A percentile compares a stretch with the other conserved stretches of the same genome.
Evolutionary conservation across 2,329 filamentous ascomycete genomes (phyloP).

Genomic region (Arthrinium puccinioides): DNA sequence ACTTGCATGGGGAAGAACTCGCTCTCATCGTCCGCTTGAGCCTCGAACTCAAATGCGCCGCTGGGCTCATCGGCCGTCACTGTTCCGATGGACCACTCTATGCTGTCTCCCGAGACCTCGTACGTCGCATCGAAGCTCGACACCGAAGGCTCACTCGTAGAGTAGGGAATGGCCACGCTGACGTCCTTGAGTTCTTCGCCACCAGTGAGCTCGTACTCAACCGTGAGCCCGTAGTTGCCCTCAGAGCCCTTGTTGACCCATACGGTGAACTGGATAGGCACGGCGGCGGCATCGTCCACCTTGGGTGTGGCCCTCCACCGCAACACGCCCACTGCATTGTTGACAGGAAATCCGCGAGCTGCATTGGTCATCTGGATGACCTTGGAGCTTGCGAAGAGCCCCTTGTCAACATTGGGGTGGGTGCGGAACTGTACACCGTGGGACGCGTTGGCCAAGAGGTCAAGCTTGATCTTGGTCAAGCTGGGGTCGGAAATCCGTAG

Average conservation of each 20-base stretch:
- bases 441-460: slow-evolving; percentile 66
- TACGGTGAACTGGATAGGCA: slow-evolving; percentile 93
- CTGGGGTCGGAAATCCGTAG: slow-evolving; percentile 83
- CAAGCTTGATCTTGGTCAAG: slow-evolving; percentile 86
- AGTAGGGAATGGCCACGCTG: slow-evolving; percentile 79
- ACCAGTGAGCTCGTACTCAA: slow-evolving; percentile 91
- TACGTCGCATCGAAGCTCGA: slow-evolving; percentile 93
- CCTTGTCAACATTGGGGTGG: slow-evolving; percentile 93
- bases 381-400: slow-evolving; percentile 74
- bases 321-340: slow-evolving; percentile 87
- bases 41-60: slow-evolving; percentile 93
- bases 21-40: slow-evolving; percentile 76
- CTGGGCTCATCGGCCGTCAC: slow-evolving; percentile 76
- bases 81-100: slow-evolving; percentile 89
- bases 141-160: slow-evolving; percentile 75
- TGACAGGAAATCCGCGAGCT: slow-evolving; percentile 84
- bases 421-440: slow-evolving; percentile 88
- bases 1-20: slow-evolving; percentile 98
- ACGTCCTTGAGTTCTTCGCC: slow-evolving; percentile 76
- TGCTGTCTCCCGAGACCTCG: slow-evolving; percentile 82
- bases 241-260: slow-evolving; percentile 89
- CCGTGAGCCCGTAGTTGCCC: slow-evolving; percentile 79
- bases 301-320: slow-evolving; percentile 86
- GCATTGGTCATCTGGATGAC: slow-evolving; percentile 85
- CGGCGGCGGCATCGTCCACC: slow-evolving; percentile 68